Base-by-base conservation (phyloP, 2,329 filamentous ascomycete species). In the Diaporthe sp. region DNA sequence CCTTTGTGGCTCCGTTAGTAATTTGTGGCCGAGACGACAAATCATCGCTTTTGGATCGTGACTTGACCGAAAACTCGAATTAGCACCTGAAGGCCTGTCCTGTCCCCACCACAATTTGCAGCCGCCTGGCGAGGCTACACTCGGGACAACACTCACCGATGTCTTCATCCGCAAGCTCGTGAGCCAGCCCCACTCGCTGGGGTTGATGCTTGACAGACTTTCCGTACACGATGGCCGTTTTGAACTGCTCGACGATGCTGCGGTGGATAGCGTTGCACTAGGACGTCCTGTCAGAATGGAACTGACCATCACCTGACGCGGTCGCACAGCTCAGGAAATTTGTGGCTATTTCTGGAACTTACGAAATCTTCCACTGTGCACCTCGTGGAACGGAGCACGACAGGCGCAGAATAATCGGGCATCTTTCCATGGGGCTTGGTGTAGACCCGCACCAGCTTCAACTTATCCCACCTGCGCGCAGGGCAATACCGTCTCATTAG, bases 161-260 rank as follows among this genome's bases (percentile, higher is more conserved):
- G 87, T 99, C 97, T 87, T 99, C 97, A 84, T 99, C 97, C 75
- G 92, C 95, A 82, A 99, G 89, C 88, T 98, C 95, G 84, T 99
- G 97, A 72, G 91, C 88, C 79, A 99, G 90, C 68, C 97, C 97
- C 78, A 98, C 97, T 82, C 96, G 92, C 87, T 99, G 97, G 79
- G 97, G 97, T 86, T 98, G 97, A 87, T 99, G 97, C 90, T 98
- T 98, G 80, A 98, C 96, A 74, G 96, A 98, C 84, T 96, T 97
- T 80, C 97, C 97, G 85, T 98, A 99, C 57, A 99, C 97, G 82
- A 99, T 93, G 73, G 97, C 97, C 77, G 93, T 92, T 86, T 96
- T 97, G 90, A 99, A 99, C 80, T 98, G 93, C 81, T 99, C 97
- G 74, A 97, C 90, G 83, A 99, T 98, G 74, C 92, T 97, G 84